Evolutionary conservation across 129 eudicot genomes (phyloP), one percentile per base, ranked within the genome.

Genomic region (Saposhnikovia divaricata): DNA sequence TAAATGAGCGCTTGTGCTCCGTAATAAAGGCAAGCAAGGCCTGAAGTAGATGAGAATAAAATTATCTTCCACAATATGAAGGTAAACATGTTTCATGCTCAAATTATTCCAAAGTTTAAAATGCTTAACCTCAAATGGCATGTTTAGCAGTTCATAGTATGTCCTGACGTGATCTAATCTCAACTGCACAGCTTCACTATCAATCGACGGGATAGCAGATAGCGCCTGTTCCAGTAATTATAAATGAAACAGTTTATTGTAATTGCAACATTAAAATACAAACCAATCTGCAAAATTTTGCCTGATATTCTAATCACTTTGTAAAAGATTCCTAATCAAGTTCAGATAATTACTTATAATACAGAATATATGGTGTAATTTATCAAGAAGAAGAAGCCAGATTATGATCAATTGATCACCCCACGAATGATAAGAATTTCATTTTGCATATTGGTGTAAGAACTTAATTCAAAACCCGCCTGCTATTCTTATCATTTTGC

Each of bases 91-190:
- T 39, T 15, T 18, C 42, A 31, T 69, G 68, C 69, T 38, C 39
- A 1, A 69, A 34, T 69, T 47, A 43, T 48, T 46, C 53, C 66
- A 46, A 25, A 63, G 18, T 55, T 55, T 13, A 25, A 72, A 66
- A 71, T 55, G 72, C 59, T 40, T 85, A 89, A 96, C 99, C 96
- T 96, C 99, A 46, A 90, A 92, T 74, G 99, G 99, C 99, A 96
- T 87, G 87, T 96, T 96, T 80, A 96, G 85, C 72, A 96, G 88
- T 82, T 96, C 99, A 79, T 84, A 96, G 83, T 96, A 96, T 9
- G 93, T 96, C 77, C 98, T 83, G 73, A 96, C 98, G 78, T 86
- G 96, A 87, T 96, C 99, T 44, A 96, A 82, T 59, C 87, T 89
- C 78, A 80, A 81, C 83, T 86, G 99, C 72, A 96, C 95, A 84